Conservation (phyloP, 2,329 filamentous ascomycete species). For the Clonostachys rosea region DNA sequence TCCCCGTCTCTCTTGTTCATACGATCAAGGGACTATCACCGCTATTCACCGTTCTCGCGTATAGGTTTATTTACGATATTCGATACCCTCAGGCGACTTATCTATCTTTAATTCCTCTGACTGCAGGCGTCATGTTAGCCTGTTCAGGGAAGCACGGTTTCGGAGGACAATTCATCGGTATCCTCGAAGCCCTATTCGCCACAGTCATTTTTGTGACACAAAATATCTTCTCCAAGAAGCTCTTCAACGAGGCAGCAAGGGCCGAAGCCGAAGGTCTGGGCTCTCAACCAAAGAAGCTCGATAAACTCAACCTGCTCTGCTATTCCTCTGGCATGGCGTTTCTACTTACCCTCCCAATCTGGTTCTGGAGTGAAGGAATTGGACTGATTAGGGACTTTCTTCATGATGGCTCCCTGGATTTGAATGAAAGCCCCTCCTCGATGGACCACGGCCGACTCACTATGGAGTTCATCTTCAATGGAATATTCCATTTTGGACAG, state of each 20-base stretch:
- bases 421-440: conserved; percentile 55
- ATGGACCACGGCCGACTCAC: conserved; percentile 70
- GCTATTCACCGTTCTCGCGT: conserved; percentile 90
- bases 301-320: conserved; percentile 94
- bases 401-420: conserved; percentile 70
- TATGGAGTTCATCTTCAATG: conserved; percentile 95
- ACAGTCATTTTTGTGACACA: conserved; percentile 95
- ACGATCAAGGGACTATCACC: conserved; percentile 98
- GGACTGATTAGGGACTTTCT: conserved; percentile 73
- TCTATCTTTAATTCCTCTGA: conserved; percentile 83
- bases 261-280: conserved; percentile 71
- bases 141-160: conserved; percentile 80
- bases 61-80: conserved; percentile 84
- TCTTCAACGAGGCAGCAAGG: conserved; percentile 90
- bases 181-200: conserved; percentile 83
- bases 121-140: conserved; percentile 89
- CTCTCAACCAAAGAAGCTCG: conserved; percentile 69
- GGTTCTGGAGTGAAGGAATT: conserved; percentile 88
- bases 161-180: conserved; percentile 83
- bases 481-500: conserved; percentile 92
- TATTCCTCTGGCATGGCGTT: conserved; percentile 97
- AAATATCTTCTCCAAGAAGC: conserved; percentile 96
- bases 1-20: conserved; percentile 94
- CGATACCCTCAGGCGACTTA: conserved; percentile 85
- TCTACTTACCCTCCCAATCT: conserved; percentile 80